phyloP scores from a whole-genome alignment of 345 rosid species.

The Acer negundo region DNA sequence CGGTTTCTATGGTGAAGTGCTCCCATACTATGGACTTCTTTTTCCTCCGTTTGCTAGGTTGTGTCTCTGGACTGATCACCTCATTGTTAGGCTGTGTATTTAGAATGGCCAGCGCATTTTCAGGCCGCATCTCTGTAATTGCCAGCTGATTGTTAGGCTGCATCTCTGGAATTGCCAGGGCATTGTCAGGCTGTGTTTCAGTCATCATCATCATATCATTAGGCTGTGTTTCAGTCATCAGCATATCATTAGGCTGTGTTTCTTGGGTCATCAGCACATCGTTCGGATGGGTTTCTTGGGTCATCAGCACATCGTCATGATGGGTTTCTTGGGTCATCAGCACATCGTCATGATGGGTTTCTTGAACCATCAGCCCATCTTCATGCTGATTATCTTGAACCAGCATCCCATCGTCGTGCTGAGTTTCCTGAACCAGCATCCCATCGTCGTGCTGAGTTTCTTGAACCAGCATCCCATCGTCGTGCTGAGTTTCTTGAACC shows the following conservation, averaged over 20 bases:
- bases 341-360: not conserved
- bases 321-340: not conserved
- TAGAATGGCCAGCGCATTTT: conserved; percentile 7
- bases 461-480: not conserved
- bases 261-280: not conserved
- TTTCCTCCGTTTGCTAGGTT: conserved; percentile 62
- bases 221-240: conserved; percentile 6
- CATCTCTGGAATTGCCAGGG: conserved; percentile 14
- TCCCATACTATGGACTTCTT: conserved; percentile 98
- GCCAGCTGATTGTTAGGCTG: conserved; percentile 16
- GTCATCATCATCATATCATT: conserved; percentile 1
- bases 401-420: not conserved
- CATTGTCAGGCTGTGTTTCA: conserved; percentile 4
- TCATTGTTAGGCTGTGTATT: conserved; percentile 26
- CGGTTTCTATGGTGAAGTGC: conserved; percentile 73
- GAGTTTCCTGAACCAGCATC: not conserved
- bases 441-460: not conserved
- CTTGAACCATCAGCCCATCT: not conserved
- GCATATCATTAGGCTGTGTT: not conserved
- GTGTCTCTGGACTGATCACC: conserved; percentile 41
- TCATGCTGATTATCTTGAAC: not conserved
- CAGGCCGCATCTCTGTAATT: conserved; percentile 25
- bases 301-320: not conserved
- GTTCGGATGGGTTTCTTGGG: not conserved
- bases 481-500: not conserved